Percentiles rank a stretch among this genome's conserved stretches.
phyloP scores from a whole-genome alignment of 2,329 filamentous ascomycete genomes.

The Sporothrix luriei region DNA sequence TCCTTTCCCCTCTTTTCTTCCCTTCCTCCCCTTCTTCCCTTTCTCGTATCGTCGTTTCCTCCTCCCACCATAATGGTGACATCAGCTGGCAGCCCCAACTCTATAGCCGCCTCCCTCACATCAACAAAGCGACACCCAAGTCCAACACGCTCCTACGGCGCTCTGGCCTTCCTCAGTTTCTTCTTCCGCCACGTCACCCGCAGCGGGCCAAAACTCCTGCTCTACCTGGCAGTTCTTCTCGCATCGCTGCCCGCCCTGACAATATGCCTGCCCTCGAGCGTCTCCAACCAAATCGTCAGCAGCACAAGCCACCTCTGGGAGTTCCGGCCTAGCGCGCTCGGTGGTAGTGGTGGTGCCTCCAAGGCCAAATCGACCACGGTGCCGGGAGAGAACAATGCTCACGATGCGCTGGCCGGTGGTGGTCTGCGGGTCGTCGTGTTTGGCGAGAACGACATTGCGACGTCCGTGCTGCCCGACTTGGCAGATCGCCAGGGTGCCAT shows the following conservation, averaged over 20 bases:
- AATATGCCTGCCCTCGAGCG: slow-evolving; percentile 35
- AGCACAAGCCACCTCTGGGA: slow-evolving; percentile 35
- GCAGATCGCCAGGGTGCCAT: slow-evolving; percentile 20
- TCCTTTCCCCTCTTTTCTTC: too few species aligned
- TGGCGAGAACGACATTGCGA: slow-evolving; percentile 53
- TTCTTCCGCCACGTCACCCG: slow-evolving; percentile 40
- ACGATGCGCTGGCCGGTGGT: slow-evolving; percentile 36
- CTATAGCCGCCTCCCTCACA: slow-evolving; percentile 1
- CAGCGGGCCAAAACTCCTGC: slow-evolving; percentile 39
- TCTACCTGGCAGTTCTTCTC: slow-evolving; percentile 39
- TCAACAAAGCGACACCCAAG: slow-evolving; percentile 2
- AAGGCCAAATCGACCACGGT: background rate
- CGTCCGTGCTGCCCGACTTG: slow-evolving; percentile 33
- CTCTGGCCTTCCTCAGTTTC: slow-evolving; percentile 37
- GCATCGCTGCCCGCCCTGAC: slow-evolving; percentile 37
- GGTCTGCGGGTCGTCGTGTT: slow-evolving; percentile 56
- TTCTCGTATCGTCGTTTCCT: background rate
- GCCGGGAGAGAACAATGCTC: slow-evolving; percentile 29
- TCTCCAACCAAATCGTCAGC: slow-evolving; percentile 36
- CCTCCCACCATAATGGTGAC: slow-evolving; percentile 19
- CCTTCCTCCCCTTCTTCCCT: background rate
- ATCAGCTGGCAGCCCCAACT: slow-evolving; percentile 18
- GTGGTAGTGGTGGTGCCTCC: background rate
- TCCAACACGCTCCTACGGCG: slow-evolving; percentile 17
- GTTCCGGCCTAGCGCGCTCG: slow-evolving; percentile 30